A percentile compares a stretch with the other conserved stretches of the same genome.
Conservation (phyloP, 495 filamentous ascomycete species). For the Hypoxylon trugodes region DNA sequence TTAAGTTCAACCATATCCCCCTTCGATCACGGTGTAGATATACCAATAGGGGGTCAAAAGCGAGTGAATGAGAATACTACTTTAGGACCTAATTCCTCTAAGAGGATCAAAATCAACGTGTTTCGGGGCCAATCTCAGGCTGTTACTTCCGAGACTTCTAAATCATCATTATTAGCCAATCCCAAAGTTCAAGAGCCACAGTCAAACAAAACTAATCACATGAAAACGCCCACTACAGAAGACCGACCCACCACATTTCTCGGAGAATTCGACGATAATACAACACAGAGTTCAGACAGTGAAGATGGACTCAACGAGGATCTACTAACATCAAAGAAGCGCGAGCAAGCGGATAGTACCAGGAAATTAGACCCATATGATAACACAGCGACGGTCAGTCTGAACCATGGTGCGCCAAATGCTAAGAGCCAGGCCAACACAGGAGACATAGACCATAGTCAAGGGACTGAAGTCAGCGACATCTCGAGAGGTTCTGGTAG, state of each 20-base stretch:
- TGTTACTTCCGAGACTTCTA: background rate
- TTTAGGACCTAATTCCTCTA: background rate
- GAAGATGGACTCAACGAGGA: background rate
- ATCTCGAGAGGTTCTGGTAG: background rate
- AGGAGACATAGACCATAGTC: background rate
- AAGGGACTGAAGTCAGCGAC: background rate
- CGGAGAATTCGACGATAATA: background rate
- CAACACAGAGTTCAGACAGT: background rate
- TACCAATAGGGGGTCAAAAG: constrained; percentile 2
- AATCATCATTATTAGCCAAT: background rate
- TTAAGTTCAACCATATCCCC: background rate
- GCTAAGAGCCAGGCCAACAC: background rate
- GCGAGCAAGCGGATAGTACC: background rate
- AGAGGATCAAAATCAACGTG: constrained; percentile 25
- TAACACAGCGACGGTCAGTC: background rate
- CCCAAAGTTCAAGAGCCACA: background rate
- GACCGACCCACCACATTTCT: background rate
- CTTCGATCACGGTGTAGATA: background rate
- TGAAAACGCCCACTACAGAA: background rate
- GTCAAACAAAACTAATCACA: background rate
- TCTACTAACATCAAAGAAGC: background rate
- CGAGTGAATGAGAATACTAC: background rate
- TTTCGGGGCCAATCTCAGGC: constrained; percentile 4
- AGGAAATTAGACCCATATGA: background rate
- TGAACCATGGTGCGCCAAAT: background rate